phyloP scores from a whole-genome alignment of 371 early-diverging fungal genomes.

The Mortierella sp. region DNA sequence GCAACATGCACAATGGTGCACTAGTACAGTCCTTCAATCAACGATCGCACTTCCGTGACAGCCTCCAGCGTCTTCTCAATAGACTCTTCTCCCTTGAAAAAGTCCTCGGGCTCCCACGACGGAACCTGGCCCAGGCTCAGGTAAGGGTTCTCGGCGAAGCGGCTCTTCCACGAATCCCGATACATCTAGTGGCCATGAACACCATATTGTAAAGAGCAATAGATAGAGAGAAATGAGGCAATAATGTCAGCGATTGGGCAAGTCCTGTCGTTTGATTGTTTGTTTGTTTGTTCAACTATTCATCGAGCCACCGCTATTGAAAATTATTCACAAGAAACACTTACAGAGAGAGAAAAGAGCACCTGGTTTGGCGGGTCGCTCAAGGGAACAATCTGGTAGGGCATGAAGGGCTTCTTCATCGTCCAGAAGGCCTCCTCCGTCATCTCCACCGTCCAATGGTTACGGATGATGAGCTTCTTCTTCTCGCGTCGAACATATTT shows the following conservation, averaged over 20 bases:
- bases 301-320: neutral
- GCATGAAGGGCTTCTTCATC: slow-evolving; percentile 4
- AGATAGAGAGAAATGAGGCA: neutral
- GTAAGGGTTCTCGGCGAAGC: slow-evolving; percentile 50
- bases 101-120: slow-evolving; percentile 43
- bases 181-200: slow-evolving; percentile 25
- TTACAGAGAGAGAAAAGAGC: slow-evolving; percentile 44
- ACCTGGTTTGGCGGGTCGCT: slow-evolving; percentile 15
- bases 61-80: slow-evolving; percentile 31
- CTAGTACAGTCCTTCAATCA: slow-evolving; percentile 18
- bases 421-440: slow-evolving; percentile 34
- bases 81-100: slow-evolving; percentile 38
- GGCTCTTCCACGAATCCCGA: slow-evolving; percentile 33
- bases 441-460: slow-evolving; percentile 41
- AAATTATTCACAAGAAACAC: neutral
- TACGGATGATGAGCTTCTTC: slow-evolving; percentile 13
- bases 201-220: too few relatives aligned
- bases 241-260: neutral
- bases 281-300: neutral
- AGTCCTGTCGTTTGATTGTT: neutral
- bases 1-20: too few relatives aligned
- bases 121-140: slow-evolving; percentile 36
- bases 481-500: slow-evolving; percentile 23
- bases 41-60: slow-evolving; percentile 18
- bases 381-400: slow-evolving; percentile 23